Evolutionary conservation across 176 grass and related monocot genomes (phyloP).

Genomic region (Chloris gayana): DNA sequence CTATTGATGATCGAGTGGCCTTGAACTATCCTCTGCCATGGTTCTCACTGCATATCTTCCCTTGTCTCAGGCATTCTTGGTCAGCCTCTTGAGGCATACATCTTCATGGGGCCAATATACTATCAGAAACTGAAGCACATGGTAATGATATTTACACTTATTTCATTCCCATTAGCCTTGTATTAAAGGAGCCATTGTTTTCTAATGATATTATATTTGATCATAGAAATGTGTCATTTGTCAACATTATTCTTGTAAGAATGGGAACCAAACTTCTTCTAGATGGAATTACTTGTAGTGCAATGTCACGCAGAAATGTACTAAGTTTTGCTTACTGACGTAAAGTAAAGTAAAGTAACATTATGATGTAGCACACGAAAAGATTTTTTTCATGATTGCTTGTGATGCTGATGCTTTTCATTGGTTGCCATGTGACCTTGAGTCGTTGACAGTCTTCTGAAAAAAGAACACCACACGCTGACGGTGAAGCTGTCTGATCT

Average conservation of each 20-base stretch:
- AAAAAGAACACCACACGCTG: too few species aligned
- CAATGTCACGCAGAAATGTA: not conserved
- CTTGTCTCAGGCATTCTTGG: constrained; percentile 81
- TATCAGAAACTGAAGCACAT: constrained; percentile 99
- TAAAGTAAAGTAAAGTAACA: not conserved
- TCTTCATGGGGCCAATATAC: constrained; percentile 98
- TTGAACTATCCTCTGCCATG: not conserved
- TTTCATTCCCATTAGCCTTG: not conserved
- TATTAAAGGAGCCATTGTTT: constrained; percentile 7
- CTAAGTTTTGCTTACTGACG: not conserved
- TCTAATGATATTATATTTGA: not conserved
- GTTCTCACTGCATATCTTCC: constrained; percentile 21
- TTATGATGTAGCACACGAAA: too few species aligned
- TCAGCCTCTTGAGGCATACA: constrained; percentile 85
- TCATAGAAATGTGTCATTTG: not conserved
- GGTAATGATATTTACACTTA: constrained; percentile 53
- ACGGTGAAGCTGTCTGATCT: too few species aligned
- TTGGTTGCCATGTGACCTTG: too few species aligned
- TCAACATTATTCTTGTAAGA: not conserved
- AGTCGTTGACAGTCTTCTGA: too few species aligned
- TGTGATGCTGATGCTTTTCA: too few species aligned
- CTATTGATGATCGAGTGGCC: not conserved
- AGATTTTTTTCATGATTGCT: too few species aligned
- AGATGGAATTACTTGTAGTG: not conserved
- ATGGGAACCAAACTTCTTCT: not conserved